Evolutionary conservation across 2,329 filamentous ascomycete species (phyloP), one percentile per base, ranked within the genome.

Genomic region (Fusarium globosum): DNA sequence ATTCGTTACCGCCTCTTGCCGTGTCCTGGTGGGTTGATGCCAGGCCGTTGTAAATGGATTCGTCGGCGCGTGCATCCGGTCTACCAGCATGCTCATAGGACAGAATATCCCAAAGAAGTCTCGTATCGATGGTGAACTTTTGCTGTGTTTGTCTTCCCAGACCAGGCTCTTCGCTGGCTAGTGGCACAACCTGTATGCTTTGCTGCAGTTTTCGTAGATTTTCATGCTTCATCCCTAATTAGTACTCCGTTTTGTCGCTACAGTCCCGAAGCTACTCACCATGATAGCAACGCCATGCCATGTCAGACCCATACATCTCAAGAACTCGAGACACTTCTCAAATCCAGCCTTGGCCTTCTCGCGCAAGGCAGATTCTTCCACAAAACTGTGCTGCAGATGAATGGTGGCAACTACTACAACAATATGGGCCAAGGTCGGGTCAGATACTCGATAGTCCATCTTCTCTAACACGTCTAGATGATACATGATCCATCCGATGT

Each of bases 401-500:
- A 61, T 61, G 1, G 59, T 61, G 15, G 59, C 59, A 61, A 61
- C 59, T 4, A 61, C 39, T 9, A 21, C 59, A 10, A 61, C 33
- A 16, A 46, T 8, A 38, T 61, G 49, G 16, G 59, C 59, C 23
- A 61, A 3, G 2, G 59, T 57, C 10, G 59, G 59, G 4, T 61
- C 59, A 13, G 59, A 61, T 4, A 61, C 43, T 26, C n/a, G 59
- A 23, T 36, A 61, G 2, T 41, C 49, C 49, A 61, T 33, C 3
- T 26, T 61, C 6, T 61, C 21, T 6, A 61, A 8, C 6, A 61
- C 6, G 0, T 61, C 59, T 2, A 61, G 49, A 21, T 61, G 59
- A 6, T 61, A 57, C 59, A 61, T 61, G 1, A 61, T 57, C 59
- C 59, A 61, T 26, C 59, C 59, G 1, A 61, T 61, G 6, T 61